phyloP scores from a whole-genome alignment of 139 green algal genomes.

The Chlorella sp. region DNA sequence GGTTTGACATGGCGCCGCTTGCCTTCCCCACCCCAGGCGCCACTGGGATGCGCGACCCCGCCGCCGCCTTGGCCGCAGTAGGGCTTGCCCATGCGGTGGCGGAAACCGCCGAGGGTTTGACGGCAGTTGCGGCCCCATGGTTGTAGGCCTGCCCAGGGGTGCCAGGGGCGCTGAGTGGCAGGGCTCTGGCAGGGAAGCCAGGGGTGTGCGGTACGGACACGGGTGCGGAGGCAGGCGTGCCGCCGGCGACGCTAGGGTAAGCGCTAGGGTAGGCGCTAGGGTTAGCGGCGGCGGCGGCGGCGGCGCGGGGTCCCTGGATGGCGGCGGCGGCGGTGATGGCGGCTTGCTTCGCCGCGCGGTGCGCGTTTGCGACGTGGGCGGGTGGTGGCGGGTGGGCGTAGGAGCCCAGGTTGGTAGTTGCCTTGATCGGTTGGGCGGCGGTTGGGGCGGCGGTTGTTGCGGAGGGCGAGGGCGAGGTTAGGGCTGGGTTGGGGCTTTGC shows the following conservation, averaged over 20 bases:
- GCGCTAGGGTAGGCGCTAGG: too few species aligned
- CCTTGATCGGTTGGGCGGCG: neutral
- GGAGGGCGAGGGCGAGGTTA: neutral
- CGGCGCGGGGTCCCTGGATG: too few species aligned
- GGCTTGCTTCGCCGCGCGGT: neutral
- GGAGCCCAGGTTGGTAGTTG: neutral
- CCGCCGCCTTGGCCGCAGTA: too few species aligned
- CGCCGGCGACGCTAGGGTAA: neutral
- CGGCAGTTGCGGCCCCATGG: too few species aligned
- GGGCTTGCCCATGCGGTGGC: neutral
- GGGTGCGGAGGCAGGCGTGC: neutral
- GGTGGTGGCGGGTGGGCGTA: slow-evolving; percentile 1
- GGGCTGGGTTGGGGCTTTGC: too few species aligned
- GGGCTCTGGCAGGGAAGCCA: neutral
- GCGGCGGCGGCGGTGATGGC: neutral
- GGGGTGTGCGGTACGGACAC: neutral
- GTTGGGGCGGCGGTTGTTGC: neutral
- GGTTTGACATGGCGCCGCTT: too few species aligned
- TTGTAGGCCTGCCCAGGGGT: neutral
- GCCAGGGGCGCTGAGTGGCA: neutral
- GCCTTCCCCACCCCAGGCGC: too few species aligned
- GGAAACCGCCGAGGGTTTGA: too few species aligned
- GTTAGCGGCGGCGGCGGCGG: too few species aligned
- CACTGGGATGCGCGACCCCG: neutral
- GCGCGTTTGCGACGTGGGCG: neutral